Evolutionary conservation across 2,329 filamentous ascomycete genomes (phyloP).

Genomic region (Cytospora piceae): DNA sequence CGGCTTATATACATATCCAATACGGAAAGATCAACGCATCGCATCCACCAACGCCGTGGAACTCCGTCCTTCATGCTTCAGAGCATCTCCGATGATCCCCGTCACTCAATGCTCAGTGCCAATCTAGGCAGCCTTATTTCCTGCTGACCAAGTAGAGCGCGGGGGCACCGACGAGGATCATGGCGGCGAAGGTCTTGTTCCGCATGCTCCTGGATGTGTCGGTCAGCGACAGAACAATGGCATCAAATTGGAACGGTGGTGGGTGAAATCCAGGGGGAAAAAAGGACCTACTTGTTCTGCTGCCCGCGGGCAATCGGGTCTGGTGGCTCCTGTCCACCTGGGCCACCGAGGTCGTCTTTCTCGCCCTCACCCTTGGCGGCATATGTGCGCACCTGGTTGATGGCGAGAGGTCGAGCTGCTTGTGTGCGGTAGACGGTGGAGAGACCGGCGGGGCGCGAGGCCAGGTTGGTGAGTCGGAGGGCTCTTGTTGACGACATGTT

Average conservation of each 20-base stretch:
- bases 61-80: no score
- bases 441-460: neutral
- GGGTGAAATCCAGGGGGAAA: rapidly evolving
- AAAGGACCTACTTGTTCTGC: constrained; percentile 16
- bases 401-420: neutral
- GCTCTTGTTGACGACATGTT: constrained; percentile 6
- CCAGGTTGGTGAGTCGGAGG: neutral
- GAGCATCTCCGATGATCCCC: no score
- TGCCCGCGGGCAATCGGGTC: constrained; percentile 18
- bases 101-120: no score
- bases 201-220: constrained; percentile 4
- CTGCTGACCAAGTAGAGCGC: constrained; percentile 17
- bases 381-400: constrained; percentile 7
- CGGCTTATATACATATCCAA: no score
- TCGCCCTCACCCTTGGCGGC: constrained; percentile 12
- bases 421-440: neutral
- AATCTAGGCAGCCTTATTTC: neutral
- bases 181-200: constrained; percentile 14
- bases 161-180: constrained; percentile 13
- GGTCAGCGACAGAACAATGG: neutral
- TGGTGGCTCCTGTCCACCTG: constrained; percentile 25
- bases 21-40: no score
- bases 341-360: constrained; percentile 26
- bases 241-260: neutral
- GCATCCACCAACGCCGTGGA: no score